Percentiles rank a stretch among this genome's conserved stretches.
Conservation (phyloP, 1,284 basidiomycete species). For the Ceratobasidium sp. region DNA sequence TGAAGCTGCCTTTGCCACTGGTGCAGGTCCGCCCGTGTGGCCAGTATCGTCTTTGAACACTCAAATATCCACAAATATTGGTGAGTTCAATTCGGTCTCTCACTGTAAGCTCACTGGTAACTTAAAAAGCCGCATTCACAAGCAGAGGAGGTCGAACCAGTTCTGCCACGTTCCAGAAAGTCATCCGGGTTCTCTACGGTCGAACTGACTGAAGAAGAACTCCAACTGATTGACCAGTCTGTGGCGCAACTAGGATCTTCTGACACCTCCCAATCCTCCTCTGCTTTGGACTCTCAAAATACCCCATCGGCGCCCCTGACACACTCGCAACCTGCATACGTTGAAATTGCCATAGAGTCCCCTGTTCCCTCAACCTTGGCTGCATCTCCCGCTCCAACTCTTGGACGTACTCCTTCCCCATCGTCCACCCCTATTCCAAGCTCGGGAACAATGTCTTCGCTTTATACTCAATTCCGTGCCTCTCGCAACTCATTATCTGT, state of each 20-base stretch:
- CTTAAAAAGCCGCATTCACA: not conserved
- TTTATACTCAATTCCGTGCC: constrained; percentile 30
- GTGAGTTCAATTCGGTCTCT: not conserved
- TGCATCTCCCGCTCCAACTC: constrained; percentile 27
- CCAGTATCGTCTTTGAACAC: not conserved
- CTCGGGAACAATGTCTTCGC: not conserved
- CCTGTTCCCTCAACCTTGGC: constrained; percentile 42
- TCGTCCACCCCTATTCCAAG: not conserved
- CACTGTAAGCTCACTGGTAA: not conserved
- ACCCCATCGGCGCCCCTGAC: constrained; percentile 41
- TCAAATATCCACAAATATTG: not conserved
- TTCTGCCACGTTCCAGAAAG: constrained; percentile 19
- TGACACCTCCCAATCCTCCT: not conserved
- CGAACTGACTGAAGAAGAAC: constrained; percentile 27
- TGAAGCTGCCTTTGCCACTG: constrained; percentile 42
- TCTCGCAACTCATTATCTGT: constrained; percentile 48
- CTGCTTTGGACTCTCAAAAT: constrained; percentile 20
- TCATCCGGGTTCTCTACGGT: constrained; percentile 22
- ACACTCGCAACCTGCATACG: constrained; percentile 42
- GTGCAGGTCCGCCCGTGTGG: constrained; percentile 39
- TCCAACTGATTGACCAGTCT: constrained; percentile 17
- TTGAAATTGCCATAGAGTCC: constrained; percentile 46
- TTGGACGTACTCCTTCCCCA: constrained; percentile 25
- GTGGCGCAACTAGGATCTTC: constrained; percentile 11
- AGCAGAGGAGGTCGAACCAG: not conserved